phyloP scores from a whole-genome alignment of 371 early-diverging fungal species.

The Rhizopus microsporus region DNA sequence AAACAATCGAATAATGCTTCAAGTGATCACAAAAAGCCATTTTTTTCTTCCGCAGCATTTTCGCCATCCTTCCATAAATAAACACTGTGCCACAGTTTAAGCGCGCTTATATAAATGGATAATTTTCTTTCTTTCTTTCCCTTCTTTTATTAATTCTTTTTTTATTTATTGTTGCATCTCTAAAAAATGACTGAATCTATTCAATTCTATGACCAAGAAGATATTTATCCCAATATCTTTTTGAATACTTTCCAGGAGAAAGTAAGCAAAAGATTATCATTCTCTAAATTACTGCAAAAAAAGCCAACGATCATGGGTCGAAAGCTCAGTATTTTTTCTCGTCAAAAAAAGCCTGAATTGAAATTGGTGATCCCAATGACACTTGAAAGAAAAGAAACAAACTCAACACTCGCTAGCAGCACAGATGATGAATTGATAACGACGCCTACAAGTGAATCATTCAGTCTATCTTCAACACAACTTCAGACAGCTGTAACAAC shows the following conservation, averaged over 20 bases:
- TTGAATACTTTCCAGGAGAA: constrained; percentile 3
- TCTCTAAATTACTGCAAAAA: constrained; percentile 17
- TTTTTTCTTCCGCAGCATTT: constrained; percentile 4
- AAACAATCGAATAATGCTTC: background rate
- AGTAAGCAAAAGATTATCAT: background rate
- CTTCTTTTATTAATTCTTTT: constrained; percentile 4
- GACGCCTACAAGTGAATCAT: constrained; percentile 1
- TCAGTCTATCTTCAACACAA: background rate
- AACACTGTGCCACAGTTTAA: background rate
- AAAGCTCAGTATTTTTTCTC: constrained; percentile 6
- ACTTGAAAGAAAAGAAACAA: background rate
- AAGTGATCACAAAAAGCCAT: background rate
- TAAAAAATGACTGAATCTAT: constrained; percentile 21
- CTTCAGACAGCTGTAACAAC: constrained; percentile 14
- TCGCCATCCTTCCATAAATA: constrained; percentile 1
- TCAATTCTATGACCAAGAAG: constrained; percentile 11
- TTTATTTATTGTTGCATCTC: background rate
- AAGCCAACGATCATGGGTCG: constrained; percentile 4
- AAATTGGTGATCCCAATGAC: constrained; percentile 7
- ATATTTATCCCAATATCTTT: background rate
- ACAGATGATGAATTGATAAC: constrained; percentile 4
- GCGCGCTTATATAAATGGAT: background rate
- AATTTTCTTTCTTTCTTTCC: constrained; percentile 6
- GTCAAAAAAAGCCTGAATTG: constrained; percentile 3
- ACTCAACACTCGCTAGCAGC: background rate